Percentiles rank a stretch among this genome's conserved stretches.
These are phyloP conservation scores for Phoma sp. DNA, from an alignment of 2,329 filamentous ascomycete species.

Conservation along the genomic window DNA sequence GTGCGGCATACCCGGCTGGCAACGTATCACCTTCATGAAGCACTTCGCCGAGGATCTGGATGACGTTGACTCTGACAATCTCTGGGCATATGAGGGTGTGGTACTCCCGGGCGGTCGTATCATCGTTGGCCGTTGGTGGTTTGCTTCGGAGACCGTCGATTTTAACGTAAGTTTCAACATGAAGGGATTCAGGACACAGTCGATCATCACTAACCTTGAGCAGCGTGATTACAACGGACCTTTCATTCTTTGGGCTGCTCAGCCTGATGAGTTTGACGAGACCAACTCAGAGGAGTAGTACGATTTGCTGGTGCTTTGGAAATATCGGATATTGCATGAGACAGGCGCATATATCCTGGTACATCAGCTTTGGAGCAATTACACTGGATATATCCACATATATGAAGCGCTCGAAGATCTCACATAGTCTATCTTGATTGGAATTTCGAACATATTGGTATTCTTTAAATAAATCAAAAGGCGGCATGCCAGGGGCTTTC, in stretches of 20 bases:
- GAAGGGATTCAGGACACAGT: background rate
- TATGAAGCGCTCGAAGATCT: background rate
- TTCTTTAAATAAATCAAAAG: background rate
- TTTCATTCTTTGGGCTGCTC: slow-evolving; percentile 48
- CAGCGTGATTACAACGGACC: slow-evolving; percentile 36
- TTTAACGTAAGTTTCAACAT: slow-evolving; percentile 25
- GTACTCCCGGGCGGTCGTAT: slow-evolving; percentile 57
- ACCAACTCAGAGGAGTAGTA: background rate
- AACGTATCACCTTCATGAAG: slow-evolving; percentile 64
- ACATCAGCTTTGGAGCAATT: background rate
- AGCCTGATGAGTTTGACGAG: slow-evolving; percentile 11
- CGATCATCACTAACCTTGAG: slow-evolving; percentile 14
- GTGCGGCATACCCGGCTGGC: slow-evolving; percentile 58
- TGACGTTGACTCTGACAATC: slow-evolving; percentile 39
- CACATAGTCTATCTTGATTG: background rate
- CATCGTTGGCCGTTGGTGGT: slow-evolving; percentile 59
- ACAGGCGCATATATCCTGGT: background rate
- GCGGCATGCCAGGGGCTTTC: too few species aligned
- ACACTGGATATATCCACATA: background rate
- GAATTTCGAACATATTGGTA: background rate
- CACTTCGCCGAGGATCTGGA: slow-evolving; percentile 50
- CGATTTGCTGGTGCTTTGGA: background rate
- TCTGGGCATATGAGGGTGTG: slow-evolving; percentile 60
- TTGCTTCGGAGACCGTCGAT: slow-evolving; percentile 33
- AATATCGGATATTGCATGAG: background rate